Percentiles rank a stretch among this genome's conserved stretches.
phyloP scores from a whole-genome alignment of 2,329 filamentous ascomycete genomes.

The Drechslerella dactyloides region DNA sequence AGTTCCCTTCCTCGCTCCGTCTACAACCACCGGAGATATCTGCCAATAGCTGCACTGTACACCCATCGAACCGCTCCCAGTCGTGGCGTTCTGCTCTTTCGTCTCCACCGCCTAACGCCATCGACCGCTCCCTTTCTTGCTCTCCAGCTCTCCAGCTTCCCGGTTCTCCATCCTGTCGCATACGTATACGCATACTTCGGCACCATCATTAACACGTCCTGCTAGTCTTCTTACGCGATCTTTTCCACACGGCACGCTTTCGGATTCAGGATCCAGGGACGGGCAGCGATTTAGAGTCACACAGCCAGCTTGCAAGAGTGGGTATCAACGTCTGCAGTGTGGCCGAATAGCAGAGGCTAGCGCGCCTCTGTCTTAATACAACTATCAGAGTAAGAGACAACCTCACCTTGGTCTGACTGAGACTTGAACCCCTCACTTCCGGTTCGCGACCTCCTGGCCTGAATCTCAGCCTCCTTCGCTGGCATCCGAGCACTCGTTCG shows the following conservation, averaged over 20 bases:
- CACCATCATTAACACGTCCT: no score
- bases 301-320: constrained; percentile 24
- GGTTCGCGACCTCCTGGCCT: constrained; percentile 26
- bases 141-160: not conserved
- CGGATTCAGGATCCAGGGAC: not conserved
- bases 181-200: not conserved
- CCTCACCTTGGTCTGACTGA: constrained; percentile 34
- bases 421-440: constrained; percentile 40
- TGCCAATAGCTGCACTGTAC: not conserved
- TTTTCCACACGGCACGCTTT: constrained; percentile 8
- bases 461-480: constrained; percentile 18
- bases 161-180: constrained; percentile 2
- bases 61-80: not conserved
- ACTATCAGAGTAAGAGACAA: constrained; percentile 29
- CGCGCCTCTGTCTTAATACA: constrained; percentile 41
- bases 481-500: not conserved
- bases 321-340: constrained; percentile 41
- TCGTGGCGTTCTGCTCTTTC: constrained; percentile 7
- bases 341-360: constrained; percentile 33
- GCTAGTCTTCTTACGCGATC: constrained; percentile 11
- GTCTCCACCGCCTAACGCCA: constrained; percentile 15
- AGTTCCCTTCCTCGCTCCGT: no score
- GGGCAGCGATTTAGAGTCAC: not conserved
- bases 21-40: constrained; percentile 1
- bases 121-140: constrained; percentile 1